These are phyloP conservation scores for Parsonsia alboflavescens DNA, from an alignment of 257 asterid species.

Conservation along the genomic window DNA sequence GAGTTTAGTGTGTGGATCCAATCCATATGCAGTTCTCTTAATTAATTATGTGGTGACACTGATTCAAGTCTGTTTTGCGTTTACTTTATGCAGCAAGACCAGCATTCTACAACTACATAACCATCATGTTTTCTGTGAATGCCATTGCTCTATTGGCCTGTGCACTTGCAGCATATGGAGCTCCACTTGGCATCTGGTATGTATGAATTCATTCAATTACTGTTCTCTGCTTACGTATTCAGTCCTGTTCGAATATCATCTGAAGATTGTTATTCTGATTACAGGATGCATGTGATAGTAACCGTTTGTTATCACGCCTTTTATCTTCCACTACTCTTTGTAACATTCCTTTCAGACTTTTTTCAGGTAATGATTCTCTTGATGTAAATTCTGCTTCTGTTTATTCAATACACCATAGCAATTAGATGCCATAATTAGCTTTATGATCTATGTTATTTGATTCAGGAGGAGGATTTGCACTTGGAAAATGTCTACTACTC, in stretches of 20 bases:
- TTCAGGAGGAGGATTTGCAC: slow-evolving; percentile 39
- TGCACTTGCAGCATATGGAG: slow-evolving; percentile 34
- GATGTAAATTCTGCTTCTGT: neutral
- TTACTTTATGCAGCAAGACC: slow-evolving; percentile 38
- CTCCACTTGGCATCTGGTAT: slow-evolving; percentile 37
- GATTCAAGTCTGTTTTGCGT: neutral
- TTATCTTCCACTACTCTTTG: slow-evolving; percentile 37
- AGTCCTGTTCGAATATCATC: neutral
- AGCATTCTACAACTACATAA: slow-evolving; percentile 38
- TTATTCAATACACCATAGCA: neutral
- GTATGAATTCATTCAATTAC: slow-evolving; percentile 16
- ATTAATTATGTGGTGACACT: neutral
- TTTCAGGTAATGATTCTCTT: slow-evolving; percentile 25
- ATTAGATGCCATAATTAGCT: neutral
- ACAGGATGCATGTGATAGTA: slow-evolving; percentile 32
- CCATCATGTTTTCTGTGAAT: slow-evolving; percentile 33
- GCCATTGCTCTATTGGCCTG: slow-evolving; percentile 30
- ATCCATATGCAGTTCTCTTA: neutral
- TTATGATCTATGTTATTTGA: slow-evolving; percentile 1
- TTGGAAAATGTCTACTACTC: slow-evolving; percentile 41
- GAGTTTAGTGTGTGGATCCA: slow-evolving; percentile 9
- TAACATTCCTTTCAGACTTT: slow-evolving; percentile 40
- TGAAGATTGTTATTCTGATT: slow-evolving; percentile 6
- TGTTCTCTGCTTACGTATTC: neutral
- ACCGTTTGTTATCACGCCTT: slow-evolving; percentile 36